These are phyloP conservation scores for Diaporthe longicolla DNA, from an alignment of 2,329 filamentous ascomycete species.

Conservation along the genomic window DNA sequence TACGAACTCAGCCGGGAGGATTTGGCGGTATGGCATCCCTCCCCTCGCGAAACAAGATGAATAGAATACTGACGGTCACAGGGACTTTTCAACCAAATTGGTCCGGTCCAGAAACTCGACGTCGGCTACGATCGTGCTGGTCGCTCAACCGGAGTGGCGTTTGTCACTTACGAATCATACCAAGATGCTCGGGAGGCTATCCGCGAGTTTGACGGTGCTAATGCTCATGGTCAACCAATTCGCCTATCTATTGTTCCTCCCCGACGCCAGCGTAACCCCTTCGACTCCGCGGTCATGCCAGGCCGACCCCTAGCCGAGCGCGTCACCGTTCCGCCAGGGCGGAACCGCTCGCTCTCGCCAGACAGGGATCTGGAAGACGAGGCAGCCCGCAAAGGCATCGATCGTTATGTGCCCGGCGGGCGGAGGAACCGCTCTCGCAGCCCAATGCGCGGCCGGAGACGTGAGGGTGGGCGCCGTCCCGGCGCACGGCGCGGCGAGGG, in stretches of 20 bases:
- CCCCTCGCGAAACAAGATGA: constrained; percentile 15
- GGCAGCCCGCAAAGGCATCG: constrained; percentile 76
- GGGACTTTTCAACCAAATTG: constrained; percentile 87
- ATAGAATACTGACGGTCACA: constrained; percentile 56
- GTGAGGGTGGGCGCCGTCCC: constrained; percentile 61
- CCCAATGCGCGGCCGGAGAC: constrained; percentile 61
- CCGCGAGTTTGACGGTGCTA: constrained; percentile 87
- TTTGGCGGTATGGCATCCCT: constrained; percentile 71
- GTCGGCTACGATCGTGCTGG: constrained; percentile 90
- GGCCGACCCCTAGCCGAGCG: constrained; percentile 72
- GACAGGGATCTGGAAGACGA: constrained; percentile 65
- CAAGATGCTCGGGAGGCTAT: constrained; percentile 83
- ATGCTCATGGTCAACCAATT: constrained; percentile 92
- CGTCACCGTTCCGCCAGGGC: constrained; percentile 66
- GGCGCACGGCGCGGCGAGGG: constrained; percentile 56
- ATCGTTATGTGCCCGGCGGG: constrained; percentile 81
- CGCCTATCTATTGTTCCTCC: constrained; percentile 75
- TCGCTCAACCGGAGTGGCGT: constrained; percentile 87
- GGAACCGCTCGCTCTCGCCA: constrained; percentile 75
- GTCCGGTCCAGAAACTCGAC: constrained; percentile 76
- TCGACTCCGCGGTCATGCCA: constrained; percentile 69
- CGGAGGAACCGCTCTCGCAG: constrained; percentile 69
- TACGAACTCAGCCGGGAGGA: constrained; percentile 92
- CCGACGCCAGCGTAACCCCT: constrained; percentile 65
- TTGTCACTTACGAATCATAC: constrained; percentile 81